Conservation (phyloP, 768 basidiomycete species). For the Suillus bovinus region DNA sequence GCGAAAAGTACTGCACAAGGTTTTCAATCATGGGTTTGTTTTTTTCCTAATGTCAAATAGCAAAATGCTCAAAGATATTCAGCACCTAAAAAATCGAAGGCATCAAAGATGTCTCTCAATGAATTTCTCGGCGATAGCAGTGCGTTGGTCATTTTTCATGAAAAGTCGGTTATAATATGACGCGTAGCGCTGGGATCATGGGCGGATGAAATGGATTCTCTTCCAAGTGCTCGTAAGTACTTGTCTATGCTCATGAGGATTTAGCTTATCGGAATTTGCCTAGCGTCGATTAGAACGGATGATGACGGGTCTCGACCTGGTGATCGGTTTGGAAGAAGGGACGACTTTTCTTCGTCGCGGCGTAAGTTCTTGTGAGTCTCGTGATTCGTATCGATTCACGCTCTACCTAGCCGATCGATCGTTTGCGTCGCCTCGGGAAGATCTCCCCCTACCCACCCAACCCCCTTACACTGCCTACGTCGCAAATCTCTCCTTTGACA, state of each 20-base stretch:
- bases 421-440: constrained; percentile 69
- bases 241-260: constrained; percentile 10
- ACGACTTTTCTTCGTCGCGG: constrained; percentile 65
- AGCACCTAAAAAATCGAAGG: constrained; percentile 86
- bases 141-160: constrained; percentile 43
- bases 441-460: constrained; percentile 91
- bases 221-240: constrained; percentile 90
- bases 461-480: constrained; percentile 97
- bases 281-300: constrained; percentile 71
- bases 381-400: constrained; percentile 14
- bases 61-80: constrained; percentile 13
- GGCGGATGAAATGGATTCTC: constrained; percentile 97
- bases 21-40: constrained; percentile 29
- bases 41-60: background rate
- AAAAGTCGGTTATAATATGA: constrained; percentile 16
- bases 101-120: constrained; percentile 89
- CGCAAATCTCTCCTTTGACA: constrained; percentile 94
- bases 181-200: constrained; percentile 83
- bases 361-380: constrained; percentile 43
- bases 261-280: constrained; percentile 19
- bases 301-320: constrained; percentile 56
- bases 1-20: constrained; percentile 16
- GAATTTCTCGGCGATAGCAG: constrained; percentile 89
- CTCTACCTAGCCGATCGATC: constrained; percentile 53
- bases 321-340: constrained; percentile 57